Evolutionary conservation across 768 basidiomycete species (phyloP), one percentile per base, ranked within the genome.

Genomic region (Nevesoporus exiguus): DNA sequence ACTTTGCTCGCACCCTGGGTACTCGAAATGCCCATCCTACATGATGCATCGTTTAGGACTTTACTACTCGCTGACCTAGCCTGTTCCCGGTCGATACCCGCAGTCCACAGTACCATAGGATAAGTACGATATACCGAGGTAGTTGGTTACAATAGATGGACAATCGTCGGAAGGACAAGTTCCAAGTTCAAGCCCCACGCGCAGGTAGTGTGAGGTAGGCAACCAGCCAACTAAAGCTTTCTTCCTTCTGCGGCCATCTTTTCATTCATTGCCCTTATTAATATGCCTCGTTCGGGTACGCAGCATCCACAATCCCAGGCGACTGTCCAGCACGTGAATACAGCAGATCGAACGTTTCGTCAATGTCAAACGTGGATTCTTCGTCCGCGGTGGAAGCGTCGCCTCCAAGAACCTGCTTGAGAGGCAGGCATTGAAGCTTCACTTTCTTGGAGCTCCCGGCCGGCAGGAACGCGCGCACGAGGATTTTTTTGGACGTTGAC

Each of bases 391-490:
- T 21, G 10, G 43, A 25, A 8, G 48, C 33, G 44, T 37, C 15
- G 37, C 57, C 60, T 33, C 49, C 55, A 21, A 66, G 36, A 19
- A 63, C 19, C 39, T 56, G 52, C 21, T 55, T 55, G 36, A 69
- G 54, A 42, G 67, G 63, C 24, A 63, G 44, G 21, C 63, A 60
- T 34, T 65, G 69, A 29, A 69, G 51, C 30, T 65, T 65, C 22
- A 69, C 60, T 30, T 57, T 71, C 7, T 57, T 53, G 5, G 60
- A 59, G 13, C 54, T 57, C 27, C 67, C 67, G 7, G 56, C 60
- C 7, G 67, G 67, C 11, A 68, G 56, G 45, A 71, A 59, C 22
- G 69, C 62, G 37, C 67, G 67, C 21, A 71, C 53, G 30, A 71
- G 62, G 22, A 71, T 27, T 15, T 51, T 57, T 21, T 54, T 66